Base-by-base conservation (phyloP, 768 basidiomycete species). In the Termitomyces titanicus region DNA sequence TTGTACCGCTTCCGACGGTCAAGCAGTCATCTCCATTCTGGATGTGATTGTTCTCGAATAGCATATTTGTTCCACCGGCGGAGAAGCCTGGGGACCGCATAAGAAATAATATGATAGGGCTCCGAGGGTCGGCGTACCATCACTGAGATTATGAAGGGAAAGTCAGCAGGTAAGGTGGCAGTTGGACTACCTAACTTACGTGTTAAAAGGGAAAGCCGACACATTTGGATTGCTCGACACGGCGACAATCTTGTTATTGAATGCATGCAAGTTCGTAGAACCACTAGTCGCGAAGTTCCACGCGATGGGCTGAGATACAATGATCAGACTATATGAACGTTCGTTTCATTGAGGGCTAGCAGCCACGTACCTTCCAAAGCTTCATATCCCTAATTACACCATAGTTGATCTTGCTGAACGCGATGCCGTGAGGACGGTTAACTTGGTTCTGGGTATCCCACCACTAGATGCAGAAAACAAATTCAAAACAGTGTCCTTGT, bases 11-110 rank as follows among this genome's bases (percentile, higher is more conserved):
- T 0, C 78, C 77, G 40, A 85, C 80, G 3, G 84, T 80, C 20
- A 85, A 62, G 47, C 84, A 86, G 62, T 86, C 84, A 53, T 85
- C 84, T 3, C 83, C 84, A 51, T 84, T 85, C 47, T 75, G 70
- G 38, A 87, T 70, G 56, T 76, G 64, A 53, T 84, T 85, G 62
- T 80, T 71, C 61, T 85, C 84, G 57, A 85, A 82, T 1, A 85
- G 68, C 59, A 84, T 64, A 61, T 85, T 75, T 3, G 73, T 76
- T 12, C 84, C 84, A 12, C 77, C 78, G 10, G 82, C 81, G 38
- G 79, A 81, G 68, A 85, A 81, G 5, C 78, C 79, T 72, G 31
- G 29, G 5, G 22, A 42, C 11, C 8, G 10, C 13, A 51, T 51
- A 5, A 9, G 7, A 40, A 31, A 20, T 22, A 33, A 20, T 12